Evolutionary conservation across 176 grass and related monocot genomes (phyloP).

Genomic region (Carex littledalei): DNA sequence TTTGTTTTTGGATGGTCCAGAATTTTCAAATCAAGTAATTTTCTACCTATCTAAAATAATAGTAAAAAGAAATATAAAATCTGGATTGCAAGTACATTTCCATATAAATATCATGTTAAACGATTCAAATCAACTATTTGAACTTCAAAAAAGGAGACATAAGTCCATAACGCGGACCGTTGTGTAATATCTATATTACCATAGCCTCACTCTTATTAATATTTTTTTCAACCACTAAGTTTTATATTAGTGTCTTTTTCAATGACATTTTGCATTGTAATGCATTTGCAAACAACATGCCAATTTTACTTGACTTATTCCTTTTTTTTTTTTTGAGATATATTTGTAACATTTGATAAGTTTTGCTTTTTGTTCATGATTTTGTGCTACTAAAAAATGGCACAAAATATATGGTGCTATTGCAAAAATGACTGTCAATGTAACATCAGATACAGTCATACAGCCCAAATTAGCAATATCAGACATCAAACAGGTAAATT

Average conservation of each 20-base stretch:
- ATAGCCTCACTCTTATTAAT: too few relatives aligned
- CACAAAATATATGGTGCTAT: background rate
- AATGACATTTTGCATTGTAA: background rate
- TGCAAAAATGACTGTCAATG: background rate
- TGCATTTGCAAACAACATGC: background rate
- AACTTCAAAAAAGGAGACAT: too few relatives aligned
- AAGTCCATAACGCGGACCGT: too few relatives aligned
- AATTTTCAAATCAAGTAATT: too few relatives aligned
- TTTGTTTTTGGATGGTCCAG: too few relatives aligned
- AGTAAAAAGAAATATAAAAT: too few relatives aligned
- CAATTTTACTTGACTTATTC: background rate
- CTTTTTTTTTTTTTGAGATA: background rate
- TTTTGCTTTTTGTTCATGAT: background rate
- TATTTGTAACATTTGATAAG: background rate
- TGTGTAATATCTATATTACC: too few relatives aligned
- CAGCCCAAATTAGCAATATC: background rate
- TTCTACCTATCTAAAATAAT: too few relatives aligned
- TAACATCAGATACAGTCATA: background rate
- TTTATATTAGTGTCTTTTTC: background rate
- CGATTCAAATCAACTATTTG: too few relatives aligned
- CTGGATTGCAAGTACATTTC: too few relatives aligned
- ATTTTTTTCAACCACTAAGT: too few relatives aligned
- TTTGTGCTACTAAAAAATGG: background rate
- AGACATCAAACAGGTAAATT: background rate
- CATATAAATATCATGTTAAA: too few relatives aligned